phyloP scores from a whole-genome alignment of 2,329 filamentous ascomycete species.

The Phialophora tarda region DNA sequence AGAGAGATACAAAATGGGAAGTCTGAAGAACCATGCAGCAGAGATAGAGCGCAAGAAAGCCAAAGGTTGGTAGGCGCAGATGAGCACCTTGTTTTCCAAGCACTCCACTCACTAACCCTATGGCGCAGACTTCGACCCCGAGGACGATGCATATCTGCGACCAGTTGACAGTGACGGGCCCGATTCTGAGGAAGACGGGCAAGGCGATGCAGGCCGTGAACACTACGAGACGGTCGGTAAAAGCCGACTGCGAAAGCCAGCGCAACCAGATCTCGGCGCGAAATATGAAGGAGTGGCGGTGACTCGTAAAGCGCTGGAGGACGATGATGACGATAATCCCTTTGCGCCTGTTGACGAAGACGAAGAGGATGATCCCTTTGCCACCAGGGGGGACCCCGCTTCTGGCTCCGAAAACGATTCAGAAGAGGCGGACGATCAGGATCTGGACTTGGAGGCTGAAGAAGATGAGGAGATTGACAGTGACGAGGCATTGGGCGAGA shows the following conservation, averaged over 20 bases:
- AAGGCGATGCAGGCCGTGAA: slow-evolving; percentile 71
- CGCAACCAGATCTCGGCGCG: slow-evolving; percentile 71
- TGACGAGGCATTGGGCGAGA: slow-evolving; percentile 41
- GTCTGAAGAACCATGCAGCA: slow-evolving; percentile 24
- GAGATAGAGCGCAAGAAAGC: slow-evolving; percentile 26
- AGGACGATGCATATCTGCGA: slow-evolving; percentile 63
- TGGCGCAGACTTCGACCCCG: slow-evolving; percentile 76
- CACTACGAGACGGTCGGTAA: slow-evolving; percentile 87
- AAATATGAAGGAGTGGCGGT: slow-evolving; percentile 78
- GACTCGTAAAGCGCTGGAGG: slow-evolving; percentile 65
- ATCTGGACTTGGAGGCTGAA: slow-evolving; percentile 36
- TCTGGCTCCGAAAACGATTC: slow-evolving; percentile 34
- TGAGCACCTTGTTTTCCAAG: not conserved
- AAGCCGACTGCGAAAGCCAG: slow-evolving; percentile 79
- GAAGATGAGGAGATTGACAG: slow-evolving; percentile 42
- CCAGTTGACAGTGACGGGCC: slow-evolving; percentile 61
- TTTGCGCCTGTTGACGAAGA: slow-evolving; percentile 37
- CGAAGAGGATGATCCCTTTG: slow-evolving; percentile 40
- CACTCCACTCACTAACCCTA: slow-evolving; percentile 15
- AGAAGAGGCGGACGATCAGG: slow-evolving; percentile 33
- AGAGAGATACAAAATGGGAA: slow-evolving; percentile 21
- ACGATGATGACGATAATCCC: slow-evolving; percentile 36
- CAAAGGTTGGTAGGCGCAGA: slow-evolving; percentile 19
- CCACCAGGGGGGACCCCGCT: slow-evolving; percentile 5
- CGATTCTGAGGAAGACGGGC: slow-evolving; percentile 53